phyloP scores from a whole-genome alignment of 1,284 basidiomycete genomes.

The Ustilago shanxiensis region DNA sequence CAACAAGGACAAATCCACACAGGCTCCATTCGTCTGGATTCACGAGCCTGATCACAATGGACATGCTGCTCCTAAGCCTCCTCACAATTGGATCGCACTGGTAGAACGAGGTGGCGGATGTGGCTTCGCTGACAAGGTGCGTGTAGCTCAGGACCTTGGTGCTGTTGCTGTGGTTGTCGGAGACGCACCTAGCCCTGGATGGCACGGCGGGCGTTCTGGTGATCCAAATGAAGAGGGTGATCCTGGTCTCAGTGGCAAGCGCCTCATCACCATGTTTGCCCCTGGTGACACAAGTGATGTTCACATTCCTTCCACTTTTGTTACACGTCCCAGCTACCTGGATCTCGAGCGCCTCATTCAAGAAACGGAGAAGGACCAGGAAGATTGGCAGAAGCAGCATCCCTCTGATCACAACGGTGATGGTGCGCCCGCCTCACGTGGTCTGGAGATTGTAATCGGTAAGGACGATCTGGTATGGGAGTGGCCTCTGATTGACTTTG shows the following conservation, averaged over 20 bases:
- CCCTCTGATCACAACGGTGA: slow-evolving; percentile 19
- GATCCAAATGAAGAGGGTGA: slow-evolving; percentile 59
- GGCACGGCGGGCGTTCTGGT: slow-evolving; percentile 45
- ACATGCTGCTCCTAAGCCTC: slow-evolving; percentile 36
- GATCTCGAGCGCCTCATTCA: slow-evolving; percentile 62
- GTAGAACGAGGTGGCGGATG: slow-evolving; percentile 66
- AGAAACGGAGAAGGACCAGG: slow-evolving; percentile 55
- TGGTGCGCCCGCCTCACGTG: slow-evolving; percentile 22
- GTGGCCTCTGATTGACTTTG: slow-evolving; percentile 66
- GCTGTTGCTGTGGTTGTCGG: slow-evolving; percentile 68
- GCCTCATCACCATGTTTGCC: slow-evolving; percentile 67
- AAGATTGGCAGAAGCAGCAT: slow-evolving; percentile 43
- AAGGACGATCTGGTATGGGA: slow-evolving; percentile 64
- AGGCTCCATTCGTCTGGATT: slow-evolving; percentile 31
- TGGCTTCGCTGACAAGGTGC: slow-evolving; percentile 65
- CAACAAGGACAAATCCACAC: slow-evolving; percentile 13
- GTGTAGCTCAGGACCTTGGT: slow-evolving; percentile 64
- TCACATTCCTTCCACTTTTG: slow-evolving; percentile 66
- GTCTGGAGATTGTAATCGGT: slow-evolving; percentile 63
- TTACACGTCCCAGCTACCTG: slow-evolving; percentile 66
- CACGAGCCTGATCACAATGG: slow-evolving; percentile 7
- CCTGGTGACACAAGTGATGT: slow-evolving; percentile 65
- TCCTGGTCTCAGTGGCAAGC: slow-evolving; percentile 51
- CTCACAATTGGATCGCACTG: slow-evolving; percentile 66
- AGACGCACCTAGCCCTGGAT: slow-evolving; percentile 52